Base-by-base conservation (phyloP, 495 filamentous ascomycete species). In the Penicillium maclennaniae region DNA sequence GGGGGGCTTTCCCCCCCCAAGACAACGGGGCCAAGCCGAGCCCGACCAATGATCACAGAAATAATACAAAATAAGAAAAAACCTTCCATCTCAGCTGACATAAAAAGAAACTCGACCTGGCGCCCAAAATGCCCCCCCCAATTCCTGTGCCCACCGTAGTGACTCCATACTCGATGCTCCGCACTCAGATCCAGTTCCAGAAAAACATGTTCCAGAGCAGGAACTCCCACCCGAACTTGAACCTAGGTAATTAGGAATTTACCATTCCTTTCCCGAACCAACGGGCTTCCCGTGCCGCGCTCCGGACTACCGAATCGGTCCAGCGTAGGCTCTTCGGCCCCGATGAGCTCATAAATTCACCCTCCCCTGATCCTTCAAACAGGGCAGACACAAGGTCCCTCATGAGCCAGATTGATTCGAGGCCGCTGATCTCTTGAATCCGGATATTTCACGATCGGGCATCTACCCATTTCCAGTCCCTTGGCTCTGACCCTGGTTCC, bases 271-370 rank as follows among this genome's bases (percentile, higher is more conserved):
- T 38, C 38, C 44, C 47, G 51, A 51, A 58, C 40, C 38, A 55
- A 54, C 21, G 7, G 42, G 53, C 20, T 38, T 52, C 45, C 53
- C 57, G 47, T 49, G 45, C 45, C 41, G 41, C 43, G 37, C 43
- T 50, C 53, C 52, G 52, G 52, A 59, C 34, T 59, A 51, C 56
- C 56, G 48, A 55, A 49, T 55, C 52, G 46, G 52, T 55, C 31
- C 31, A 34, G 31, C 8, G 4, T 34, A 34, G 31, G 31, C 31
- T 34, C 10, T 14, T 34, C 31, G 31, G 31, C 31, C 31, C 10
- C 31, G 31, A 34, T 34, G 31, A 34, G 31, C 31, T 34, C 31
- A 34, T 34, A 34, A 23, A 23, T 5, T 12, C 4, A 12, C 31
- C 14, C 31, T 12, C 31, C 31, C 31, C 31, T 34, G 7, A 7